These are phyloP conservation scores for Metarhizium rileyi DNA, from an alignment of 2,329 filamentous ascomycete species.

Conservation along the genomic window DNA sequence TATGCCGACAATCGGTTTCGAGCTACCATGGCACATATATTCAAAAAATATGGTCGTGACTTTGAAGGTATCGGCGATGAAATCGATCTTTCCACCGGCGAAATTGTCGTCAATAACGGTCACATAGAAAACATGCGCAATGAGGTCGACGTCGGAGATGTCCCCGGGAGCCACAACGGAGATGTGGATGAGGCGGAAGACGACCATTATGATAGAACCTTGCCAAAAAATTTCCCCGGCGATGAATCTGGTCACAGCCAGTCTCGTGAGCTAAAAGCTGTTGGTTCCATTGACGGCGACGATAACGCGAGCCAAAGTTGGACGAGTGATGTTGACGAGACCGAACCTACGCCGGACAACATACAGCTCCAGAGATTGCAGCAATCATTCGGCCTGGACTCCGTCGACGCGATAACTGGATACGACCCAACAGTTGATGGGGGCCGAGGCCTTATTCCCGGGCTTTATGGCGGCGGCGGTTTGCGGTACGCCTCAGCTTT, in stretches of 20 bases:
- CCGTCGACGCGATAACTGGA: neutral
- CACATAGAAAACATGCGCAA: conserved; percentile 57
- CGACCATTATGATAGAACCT: conserved; percentile 25
- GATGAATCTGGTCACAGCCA: conserved; percentile 7
- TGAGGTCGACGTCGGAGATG: conserved; percentile 38
- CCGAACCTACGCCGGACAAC: conserved; percentile 1
- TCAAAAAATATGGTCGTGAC: conserved; percentile 76
- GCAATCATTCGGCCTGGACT: conserved; percentile 3
- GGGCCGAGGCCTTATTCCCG: conserved; percentile 6
- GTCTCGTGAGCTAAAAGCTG: neutral
- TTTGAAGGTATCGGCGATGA: conserved; percentile 81
- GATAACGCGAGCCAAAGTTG: conserved; percentile 8
- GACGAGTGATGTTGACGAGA: conserved; percentile 2
- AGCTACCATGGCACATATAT: conserved; percentile 78
- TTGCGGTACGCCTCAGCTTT: conserved; percentile 6
- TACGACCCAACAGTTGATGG: neutral
- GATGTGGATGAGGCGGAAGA: conserved; percentile 19
- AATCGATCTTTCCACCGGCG: conserved; percentile 72
- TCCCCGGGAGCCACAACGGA: conserved; percentile 2
- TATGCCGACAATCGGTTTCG: conserved; percentile 65
- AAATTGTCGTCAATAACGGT: conserved; percentile 84
- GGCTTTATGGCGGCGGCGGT: conserved; percentile 4
- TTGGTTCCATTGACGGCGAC: conserved; percentile 7
- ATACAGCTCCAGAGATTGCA: conserved; percentile 7
- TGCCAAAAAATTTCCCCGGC: conserved; percentile 22